These are phyloP conservation scores for Camelina laxa DNA, from an alignment of 345 rosid genomes.

Conservation along the genomic window DNA sequence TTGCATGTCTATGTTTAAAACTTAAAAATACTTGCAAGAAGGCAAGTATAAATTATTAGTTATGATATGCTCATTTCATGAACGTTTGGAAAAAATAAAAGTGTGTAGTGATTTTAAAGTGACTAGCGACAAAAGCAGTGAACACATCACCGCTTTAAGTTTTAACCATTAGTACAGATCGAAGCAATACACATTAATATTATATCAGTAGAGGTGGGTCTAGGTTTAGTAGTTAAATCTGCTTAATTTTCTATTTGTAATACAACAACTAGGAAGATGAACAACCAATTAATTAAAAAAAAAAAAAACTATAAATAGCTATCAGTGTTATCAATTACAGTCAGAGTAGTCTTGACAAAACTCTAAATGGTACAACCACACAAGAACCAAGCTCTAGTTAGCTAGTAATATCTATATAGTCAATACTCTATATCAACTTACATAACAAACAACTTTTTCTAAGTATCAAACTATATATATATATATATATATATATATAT, in stretches of 20 bases:
- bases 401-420: slow-evolving; percentile 16
- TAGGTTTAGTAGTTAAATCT: slow-evolving; percentile 26
- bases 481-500: not conserved
- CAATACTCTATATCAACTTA: slow-evolving; percentile 3
- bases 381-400: slow-evolving; percentile 19
- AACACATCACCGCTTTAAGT: slow-evolving; percentile 5
- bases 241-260: slow-evolving; percentile 10
- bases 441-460: not conserved
- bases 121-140: slow-evolving; percentile 11
- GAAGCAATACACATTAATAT: not conserved
- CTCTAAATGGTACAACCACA: slow-evolving; percentile 40
- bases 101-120: not conserved
- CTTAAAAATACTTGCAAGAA: not conserved
- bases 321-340: slow-evolving; percentile 29
- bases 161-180: not conserved
- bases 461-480: not conserved
- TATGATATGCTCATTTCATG: not conserved
- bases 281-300: slow-evolving; percentile 17
- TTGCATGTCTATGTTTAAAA: not conserved
- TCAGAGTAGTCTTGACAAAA: slow-evolving; percentile 41
- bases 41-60: not conserved
- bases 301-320: slow-evolving; percentile 27
- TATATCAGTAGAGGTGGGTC: slow-evolving; percentile 20
- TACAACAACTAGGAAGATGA: slow-evolving; percentile 38
- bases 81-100: not conserved